Evolutionary conservation across 345 rosid species (phyloP).

Genomic region (Aethionema arabicum): DNA sequence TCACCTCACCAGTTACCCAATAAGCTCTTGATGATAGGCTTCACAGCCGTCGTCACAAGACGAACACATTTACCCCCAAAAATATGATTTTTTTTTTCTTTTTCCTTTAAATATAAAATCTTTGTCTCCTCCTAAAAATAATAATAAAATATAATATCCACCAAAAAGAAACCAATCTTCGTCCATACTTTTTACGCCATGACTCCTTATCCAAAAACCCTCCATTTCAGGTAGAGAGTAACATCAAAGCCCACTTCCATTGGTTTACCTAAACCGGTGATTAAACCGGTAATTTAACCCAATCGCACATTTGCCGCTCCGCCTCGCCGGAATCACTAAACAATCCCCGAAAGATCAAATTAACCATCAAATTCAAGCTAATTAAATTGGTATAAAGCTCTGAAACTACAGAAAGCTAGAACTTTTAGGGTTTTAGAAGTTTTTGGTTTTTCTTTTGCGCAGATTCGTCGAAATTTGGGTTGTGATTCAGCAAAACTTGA

Average conservation of each 20-base stretch:
- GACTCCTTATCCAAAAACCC: conserved; percentile 2
- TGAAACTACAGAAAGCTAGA: too few relatives aligned
- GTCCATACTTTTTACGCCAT: background rate
- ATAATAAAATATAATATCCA: background rate
- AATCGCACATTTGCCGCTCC: too few relatives aligned
- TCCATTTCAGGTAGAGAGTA: background rate
- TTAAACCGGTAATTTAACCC: too few relatives aligned
- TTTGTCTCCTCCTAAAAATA: background rate
- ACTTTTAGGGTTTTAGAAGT: too few relatives aligned
- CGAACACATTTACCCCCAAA: background rate
- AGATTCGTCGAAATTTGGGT: too few relatives aligned
- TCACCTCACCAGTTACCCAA: conserved; percentile 19
- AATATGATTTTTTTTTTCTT: background rate
- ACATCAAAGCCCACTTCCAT: background rate
- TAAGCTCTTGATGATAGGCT: conserved; percentile 8
- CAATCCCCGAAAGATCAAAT: too few relatives aligned
- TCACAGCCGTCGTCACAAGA: background rate
- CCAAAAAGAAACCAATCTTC: background rate
- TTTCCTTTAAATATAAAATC: background rate
- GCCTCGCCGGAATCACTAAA: too few relatives aligned
- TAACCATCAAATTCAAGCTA: too few relatives aligned
- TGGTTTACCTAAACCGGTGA: background rate
- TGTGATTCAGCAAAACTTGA: too few relatives aligned
- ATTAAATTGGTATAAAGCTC: too few relatives aligned
- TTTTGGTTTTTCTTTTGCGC: too few relatives aligned